Conservation (phyloP, 2,329 filamentous ascomycete species). For the Aspergillus awamori region DNA sequence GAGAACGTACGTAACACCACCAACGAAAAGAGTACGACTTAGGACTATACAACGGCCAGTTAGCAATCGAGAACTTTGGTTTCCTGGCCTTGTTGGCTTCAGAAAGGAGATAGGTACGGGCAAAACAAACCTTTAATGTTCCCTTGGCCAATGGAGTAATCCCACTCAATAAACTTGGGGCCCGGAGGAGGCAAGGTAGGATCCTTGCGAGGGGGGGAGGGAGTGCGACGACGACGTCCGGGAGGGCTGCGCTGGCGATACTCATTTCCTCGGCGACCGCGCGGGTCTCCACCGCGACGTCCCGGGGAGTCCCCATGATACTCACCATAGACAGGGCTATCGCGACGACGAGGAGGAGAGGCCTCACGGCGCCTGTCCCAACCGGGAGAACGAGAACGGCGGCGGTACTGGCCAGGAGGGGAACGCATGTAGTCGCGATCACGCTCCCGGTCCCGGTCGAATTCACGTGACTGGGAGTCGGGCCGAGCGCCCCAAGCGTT, state of each 20-base stretch:
- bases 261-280: slow-evolving; percentile 56
- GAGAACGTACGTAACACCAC: slow-evolving; percentile 78
- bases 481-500: slow-evolving; percentile 41
- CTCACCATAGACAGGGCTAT: slow-evolving; percentile 71
- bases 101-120: neutral
- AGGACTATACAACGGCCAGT: slow-evolving; percentile 60
- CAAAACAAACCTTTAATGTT: slow-evolving; percentile 69
- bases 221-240: slow-evolving; percentile 67
- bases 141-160: slow-evolving; percentile 71
- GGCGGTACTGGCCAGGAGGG: slow-evolving; percentile 62
- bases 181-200: slow-evolving; percentile 50
- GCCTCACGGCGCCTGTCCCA: slow-evolving; percentile 70
- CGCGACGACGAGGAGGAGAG: slow-evolving; percentile 63
- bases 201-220: slow-evolving; percentile 56
- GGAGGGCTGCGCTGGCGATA: slow-evolving; percentile 89
- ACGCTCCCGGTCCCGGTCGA: slow-evolving; percentile 63
- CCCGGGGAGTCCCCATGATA: slow-evolving; percentile 72
- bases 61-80: slow-evolving; percentile 3
- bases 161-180: slow-evolving; percentile 79
- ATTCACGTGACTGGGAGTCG: slow-evolving; percentile 49
- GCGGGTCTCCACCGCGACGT: slow-evolving; percentile 60
- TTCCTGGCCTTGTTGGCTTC: too few relatives aligned
- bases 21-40: slow-evolving; percentile 94
- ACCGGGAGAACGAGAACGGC: slow-evolving; percentile 78
- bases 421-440: slow-evolving; percentile 67